Evolutionary conservation across 1,284 basidiomycete species (phyloP).

Genomic region (Amylostereum chailletii): DNA sequence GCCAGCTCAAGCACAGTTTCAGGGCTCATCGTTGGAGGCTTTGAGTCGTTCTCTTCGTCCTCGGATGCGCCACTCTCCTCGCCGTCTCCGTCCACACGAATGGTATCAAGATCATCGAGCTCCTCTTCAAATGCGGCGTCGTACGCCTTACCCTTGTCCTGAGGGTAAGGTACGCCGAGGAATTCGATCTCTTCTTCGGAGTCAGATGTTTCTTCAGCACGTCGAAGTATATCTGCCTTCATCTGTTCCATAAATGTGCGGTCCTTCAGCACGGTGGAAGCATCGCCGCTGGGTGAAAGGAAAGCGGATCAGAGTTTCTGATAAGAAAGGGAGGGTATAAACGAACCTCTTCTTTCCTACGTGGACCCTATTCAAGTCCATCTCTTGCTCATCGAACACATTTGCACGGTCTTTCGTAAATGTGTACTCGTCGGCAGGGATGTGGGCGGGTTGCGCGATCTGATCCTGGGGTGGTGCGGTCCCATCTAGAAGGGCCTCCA

Average conservation of each 20-base stretch:
- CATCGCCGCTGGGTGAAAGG: slow-evolving; percentile 31
- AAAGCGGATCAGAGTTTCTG: slow-evolving; percentile 12
- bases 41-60: slow-evolving; percentile 21
- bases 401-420: slow-evolving; percentile 51
- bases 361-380: slow-evolving; percentile 54
- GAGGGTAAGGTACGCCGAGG: slow-evolving; percentile 7
- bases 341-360: slow-evolving; percentile 64
- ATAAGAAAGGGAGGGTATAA: not conserved
- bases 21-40: slow-evolving; percentile 21
- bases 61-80: slow-evolving; percentile 43
- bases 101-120: slow-evolving; percentile 26
- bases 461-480: slow-evolving; percentile 41
- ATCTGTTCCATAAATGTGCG: slow-evolving; percentile 60
- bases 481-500: slow-evolving; percentile 65
- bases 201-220: slow-evolving; percentile 60
- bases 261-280: slow-evolving; percentile 40
- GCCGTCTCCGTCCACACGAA: slow-evolving; percentile 49
- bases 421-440: slow-evolving; percentile 18
- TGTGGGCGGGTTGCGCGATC: not conserved
- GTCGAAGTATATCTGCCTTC: slow-evolving; percentile 73
- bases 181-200: slow-evolving; percentile 48
- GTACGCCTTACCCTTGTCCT: slow-evolving; percentile 21
- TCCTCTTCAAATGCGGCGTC: slow-evolving; percentile 45
- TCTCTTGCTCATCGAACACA: slow-evolving; percentile 60
- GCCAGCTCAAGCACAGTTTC: slow-evolving; percentile 69